phyloP scores from a whole-genome alignment of 805 yeast species.

The Ogataea parapolymorpha region DNA sequence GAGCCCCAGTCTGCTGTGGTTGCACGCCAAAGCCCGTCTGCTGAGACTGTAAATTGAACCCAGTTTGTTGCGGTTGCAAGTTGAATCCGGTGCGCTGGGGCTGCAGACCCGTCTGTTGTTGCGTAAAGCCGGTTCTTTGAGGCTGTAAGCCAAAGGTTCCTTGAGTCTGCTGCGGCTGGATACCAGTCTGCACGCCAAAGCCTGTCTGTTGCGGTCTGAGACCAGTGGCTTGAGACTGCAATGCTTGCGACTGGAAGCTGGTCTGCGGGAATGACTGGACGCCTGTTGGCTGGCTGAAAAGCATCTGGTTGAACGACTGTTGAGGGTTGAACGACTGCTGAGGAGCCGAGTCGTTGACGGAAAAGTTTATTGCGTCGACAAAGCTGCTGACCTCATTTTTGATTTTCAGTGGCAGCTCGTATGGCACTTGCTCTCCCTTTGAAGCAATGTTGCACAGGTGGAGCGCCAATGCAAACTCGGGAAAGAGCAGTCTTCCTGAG shows the following conservation, averaged over 20 bases:
- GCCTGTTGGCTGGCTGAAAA: constrained; percentile 13
- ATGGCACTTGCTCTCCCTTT: constrained; percentile 77
- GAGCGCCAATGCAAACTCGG: constrained; percentile 91
- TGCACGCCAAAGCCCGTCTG: constrained; percentile 5
- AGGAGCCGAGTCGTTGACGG: constrained; percentile 51
- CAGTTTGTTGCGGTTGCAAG: constrained; percentile 8
- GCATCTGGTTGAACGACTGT: constrained; percentile 4
- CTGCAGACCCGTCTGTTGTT: constrained; percentile 34
- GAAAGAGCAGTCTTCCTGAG: constrained; percentile 82
- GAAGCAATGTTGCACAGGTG: constrained; percentile 77
- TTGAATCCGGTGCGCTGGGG: constrained; percentile 63
- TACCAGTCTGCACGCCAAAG: constrained; percentile 7
- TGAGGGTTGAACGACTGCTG: constrained; percentile 1
- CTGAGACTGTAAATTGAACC: constrained; percentile 6
- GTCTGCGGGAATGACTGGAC: constrained; percentile 9
- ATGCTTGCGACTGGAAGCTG: constrained; percentile 1
- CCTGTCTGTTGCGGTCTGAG: constrained; percentile 28
- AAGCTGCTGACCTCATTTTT: constrained; percentile 82
- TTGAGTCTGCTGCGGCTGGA: neutral
- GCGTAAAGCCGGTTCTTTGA: constrained; percentile 44
- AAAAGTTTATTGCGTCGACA: constrained; percentile 82
- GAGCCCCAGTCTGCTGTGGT: constrained; percentile 6
- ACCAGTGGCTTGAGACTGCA: constrained; percentile 27
- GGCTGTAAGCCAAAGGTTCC: constrained; percentile 35
- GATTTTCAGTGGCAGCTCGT: constrained; percentile 64